These are phyloP conservation scores for Eimeria sp. DNA, from an alignment of 169 alveolate species.

Conservation along the genomic window DNA sequence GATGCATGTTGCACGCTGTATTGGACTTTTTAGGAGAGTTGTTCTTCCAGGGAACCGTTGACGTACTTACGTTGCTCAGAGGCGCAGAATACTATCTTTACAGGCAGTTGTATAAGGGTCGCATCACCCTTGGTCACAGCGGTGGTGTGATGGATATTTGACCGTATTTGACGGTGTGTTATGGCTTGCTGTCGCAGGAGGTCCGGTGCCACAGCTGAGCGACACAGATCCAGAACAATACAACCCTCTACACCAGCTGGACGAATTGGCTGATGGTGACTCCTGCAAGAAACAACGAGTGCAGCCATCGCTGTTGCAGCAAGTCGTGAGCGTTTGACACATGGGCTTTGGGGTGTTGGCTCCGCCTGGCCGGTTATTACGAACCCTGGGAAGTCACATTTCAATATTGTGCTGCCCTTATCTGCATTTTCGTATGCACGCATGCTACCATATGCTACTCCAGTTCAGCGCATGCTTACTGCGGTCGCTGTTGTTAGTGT, in stretches of 20 bases:
- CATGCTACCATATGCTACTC: not conserved
- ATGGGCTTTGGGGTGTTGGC: not conserved
- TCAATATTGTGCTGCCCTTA: not conserved
- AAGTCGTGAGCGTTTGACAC: constrained; percentile 31
- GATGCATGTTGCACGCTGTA: not conserved
- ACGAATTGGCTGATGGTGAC: constrained; percentile 79
- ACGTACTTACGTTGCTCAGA: not conserved
- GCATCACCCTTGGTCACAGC: not conserved
- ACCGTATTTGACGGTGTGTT: not conserved
- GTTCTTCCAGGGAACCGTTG: not conserved
- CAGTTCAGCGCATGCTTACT: not conserved
- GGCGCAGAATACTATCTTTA: not conserved
- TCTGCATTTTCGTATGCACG: not conserved
- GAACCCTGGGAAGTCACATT: not conserved
- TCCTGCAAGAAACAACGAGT: constrained; percentile 72
- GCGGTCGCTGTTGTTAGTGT: not conserved
- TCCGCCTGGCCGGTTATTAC: not conserved
- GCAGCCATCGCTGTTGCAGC: constrained; percentile 63
- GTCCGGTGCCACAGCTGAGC: constrained; percentile 81
- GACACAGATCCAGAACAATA: constrained; percentile 79
- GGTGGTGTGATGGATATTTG: not conserved
- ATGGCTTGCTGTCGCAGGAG: constrained; percentile 25
- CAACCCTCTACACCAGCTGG: constrained; percentile 78
- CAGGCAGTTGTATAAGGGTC: not conserved
- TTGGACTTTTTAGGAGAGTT: not conserved